Percentiles rank a stretch among this genome's conserved stretches.
Evolutionary conservation across 2,329 filamentous ascomycete genomes (phyloP).

Genomic region (Teratosphaeria zuluensis): DNA sequence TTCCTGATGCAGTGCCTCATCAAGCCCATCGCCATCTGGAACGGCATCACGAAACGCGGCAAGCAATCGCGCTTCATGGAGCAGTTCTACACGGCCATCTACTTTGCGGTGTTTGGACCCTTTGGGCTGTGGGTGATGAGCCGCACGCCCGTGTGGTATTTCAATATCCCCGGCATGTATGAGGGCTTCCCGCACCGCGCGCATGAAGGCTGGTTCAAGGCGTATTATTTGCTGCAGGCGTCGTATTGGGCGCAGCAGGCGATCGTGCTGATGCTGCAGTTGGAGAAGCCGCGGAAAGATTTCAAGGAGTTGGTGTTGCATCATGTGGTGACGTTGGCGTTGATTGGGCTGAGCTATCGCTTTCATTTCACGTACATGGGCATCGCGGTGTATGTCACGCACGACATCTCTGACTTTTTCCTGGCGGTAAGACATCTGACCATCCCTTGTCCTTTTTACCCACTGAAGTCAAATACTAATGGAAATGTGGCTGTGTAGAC

Average conservation of each 20-base stretch:
- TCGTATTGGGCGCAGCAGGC: slow-evolving; percentile 94
- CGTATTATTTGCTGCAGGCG: slow-evolving; percentile 90
- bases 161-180: slow-evolving; percentile 86
- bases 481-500: slow-evolving; percentile 43
- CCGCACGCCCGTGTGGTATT: slow-evolving; percentile 88
- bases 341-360: slow-evolving; percentile 81
- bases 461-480: background rate
- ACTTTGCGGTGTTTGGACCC: slow-evolving; percentile 75
- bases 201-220: slow-evolving; percentile 76
- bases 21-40: slow-evolving; percentile 60
- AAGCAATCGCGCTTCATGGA: slow-evolving; percentile 94
- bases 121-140: slow-evolving; percentile 86
- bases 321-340: slow-evolving; percentile 75
- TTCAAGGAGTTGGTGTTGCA: slow-evolving; percentile 89
- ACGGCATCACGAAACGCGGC: slow-evolving; percentile 58
- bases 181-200: slow-evolving; percentile 75
- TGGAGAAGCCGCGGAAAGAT: slow-evolving; percentile 91
- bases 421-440: slow-evolving; percentile 56
- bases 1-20: slow-evolving; percentile 91
- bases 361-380: slow-evolving; percentile 98
- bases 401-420: slow-evolving; percentile 94
- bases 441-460: background rate
- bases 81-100: slow-evolving; percentile 86
- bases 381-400: slow-evolving; percentile 84
- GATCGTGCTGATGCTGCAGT: slow-evolving; percentile 72